Evolutionary conservation across 2,329 filamentous ascomycete species (phyloP).

Genomic region (Verticillium tricorpus): DNA sequence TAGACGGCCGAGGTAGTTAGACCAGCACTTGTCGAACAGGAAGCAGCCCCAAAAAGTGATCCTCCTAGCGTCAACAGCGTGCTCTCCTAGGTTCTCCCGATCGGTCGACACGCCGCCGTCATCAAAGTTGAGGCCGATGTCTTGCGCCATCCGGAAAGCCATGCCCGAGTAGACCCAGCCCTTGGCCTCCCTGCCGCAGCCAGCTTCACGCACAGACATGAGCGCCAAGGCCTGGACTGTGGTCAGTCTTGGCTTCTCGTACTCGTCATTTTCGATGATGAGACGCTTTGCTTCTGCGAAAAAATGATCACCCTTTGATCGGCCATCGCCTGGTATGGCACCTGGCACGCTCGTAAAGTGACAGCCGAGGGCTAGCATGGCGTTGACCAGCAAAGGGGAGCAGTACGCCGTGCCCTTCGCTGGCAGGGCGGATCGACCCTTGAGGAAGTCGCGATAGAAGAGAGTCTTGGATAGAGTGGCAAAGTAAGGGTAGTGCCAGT

Average conservation of each 20-base stretch:
- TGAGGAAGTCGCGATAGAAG: constrained; percentile 81
- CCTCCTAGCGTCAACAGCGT: constrained; percentile 81
- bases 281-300: constrained; percentile 89
- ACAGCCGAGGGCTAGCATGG: constrained; percentile 87
- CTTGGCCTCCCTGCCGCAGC: constrained; percentile 88
- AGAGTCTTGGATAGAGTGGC: constrained; percentile 81
- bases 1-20: constrained; percentile 88
- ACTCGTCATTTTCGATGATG: constrained; percentile 87
- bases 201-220: constrained; percentile 95
- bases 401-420: constrained; percentile 68
- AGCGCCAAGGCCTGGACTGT: constrained; percentile 91
- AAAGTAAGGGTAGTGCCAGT: constrained; percentile 96
- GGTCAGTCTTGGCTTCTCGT: constrained; percentile 80
- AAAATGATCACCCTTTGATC: constrained; percentile 92
- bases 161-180: constrained; percentile 99
- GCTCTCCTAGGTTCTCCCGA: constrained; percentile 61
- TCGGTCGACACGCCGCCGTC: constrained; percentile 59
- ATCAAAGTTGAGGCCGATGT: constrained; percentile 87
- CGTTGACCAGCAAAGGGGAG: constrained; percentile 84
- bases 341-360: constrained; percentile 80
- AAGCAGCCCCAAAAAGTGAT: constrained; percentile 98
- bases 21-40: constrained; percentile 98
- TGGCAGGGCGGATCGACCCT: constrained; percentile 55
- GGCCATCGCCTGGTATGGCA: constrained; percentile 65
- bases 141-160: constrained; percentile 96